Conservation (phyloP, 2,329 filamentous ascomycete genomes). For the Ceratocystis variospora region DNA sequence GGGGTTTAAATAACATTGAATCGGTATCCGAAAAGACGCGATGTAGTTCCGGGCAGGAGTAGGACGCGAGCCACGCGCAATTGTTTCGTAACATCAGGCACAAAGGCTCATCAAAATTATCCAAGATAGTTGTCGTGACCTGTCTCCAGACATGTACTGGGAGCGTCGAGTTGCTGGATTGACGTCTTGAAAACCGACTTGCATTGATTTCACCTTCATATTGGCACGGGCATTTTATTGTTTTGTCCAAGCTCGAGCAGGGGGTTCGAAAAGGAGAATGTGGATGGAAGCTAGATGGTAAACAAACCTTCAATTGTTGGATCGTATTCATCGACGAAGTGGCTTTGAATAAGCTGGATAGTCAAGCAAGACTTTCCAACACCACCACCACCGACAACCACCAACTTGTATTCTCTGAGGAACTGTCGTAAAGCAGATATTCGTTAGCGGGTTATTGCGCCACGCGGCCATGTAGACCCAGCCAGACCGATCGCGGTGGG, state of each 20-base stretch:
- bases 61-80: background rate
- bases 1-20: background rate
- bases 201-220: background rate
- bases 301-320: slow-evolving; percentile 90
- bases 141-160: no score
- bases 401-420: slow-evolving; percentile 84
- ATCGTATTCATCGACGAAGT: slow-evolving; percentile 99
- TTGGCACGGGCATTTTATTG: background rate
- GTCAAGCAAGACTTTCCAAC: slow-evolving; percentile 99
- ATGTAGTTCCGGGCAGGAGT: background rate
- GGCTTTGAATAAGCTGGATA: slow-evolving; percentile 87
- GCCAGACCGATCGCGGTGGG: background rate
- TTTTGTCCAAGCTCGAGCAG: background rate
- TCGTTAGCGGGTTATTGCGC: slow-evolving; percentile 9
- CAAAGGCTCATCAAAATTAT: background rate
- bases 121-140: no score
- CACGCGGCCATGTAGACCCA: background rate
- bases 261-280: slow-evolving; percentile 15
- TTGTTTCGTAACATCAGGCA: background rate
- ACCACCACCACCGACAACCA: slow-evolving; percentile 94
- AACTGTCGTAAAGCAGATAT: slow-evolving; percentile 39
- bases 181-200: no score
- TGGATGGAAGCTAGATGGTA: background rate
- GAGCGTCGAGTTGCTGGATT: no score
- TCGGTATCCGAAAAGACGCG: background rate